phyloP scores from a whole-genome alignment of 768 basidiomycete genomes.

The Macrocybe gigantea region DNA sequence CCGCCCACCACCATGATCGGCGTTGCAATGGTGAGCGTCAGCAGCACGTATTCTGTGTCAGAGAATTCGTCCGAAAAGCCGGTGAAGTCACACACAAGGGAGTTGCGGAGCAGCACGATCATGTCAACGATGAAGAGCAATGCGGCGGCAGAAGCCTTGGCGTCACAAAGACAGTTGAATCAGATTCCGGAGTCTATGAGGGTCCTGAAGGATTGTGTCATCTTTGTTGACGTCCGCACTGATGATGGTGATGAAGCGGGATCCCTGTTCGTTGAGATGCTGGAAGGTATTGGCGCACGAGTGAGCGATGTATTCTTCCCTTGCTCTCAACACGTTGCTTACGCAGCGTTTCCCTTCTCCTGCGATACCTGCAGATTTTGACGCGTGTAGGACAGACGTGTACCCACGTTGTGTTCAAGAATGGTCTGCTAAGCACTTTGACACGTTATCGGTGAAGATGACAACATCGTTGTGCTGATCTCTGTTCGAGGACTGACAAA shows the following conservation, averaged over 20 bases:
- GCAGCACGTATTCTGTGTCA: slow-evolving; percentile 22
- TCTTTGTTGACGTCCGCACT: slow-evolving; percentile 86
- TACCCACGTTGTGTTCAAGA: slow-evolving; percentile 85
- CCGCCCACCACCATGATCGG: slow-evolving; percentile 40
- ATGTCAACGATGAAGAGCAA: slow-evolving; percentile 2
- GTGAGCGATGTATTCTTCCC: slow-evolving; percentile 33
- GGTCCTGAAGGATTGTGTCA: slow-evolving; percentile 65
- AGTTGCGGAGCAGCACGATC: slow-evolving; percentile 24
- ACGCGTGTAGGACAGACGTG: slow-evolving; percentile 64
- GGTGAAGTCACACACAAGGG: slow-evolving; percentile 12
- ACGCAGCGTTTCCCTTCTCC: background rate
- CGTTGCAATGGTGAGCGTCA: slow-evolving; percentile 36
- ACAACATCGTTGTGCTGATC: background rate
- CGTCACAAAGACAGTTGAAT: slow-evolving; percentile 10
- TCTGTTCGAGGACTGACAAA: background rate
- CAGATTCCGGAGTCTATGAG: slow-evolving; percentile 32
- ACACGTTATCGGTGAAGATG: slow-evolving; percentile 56
- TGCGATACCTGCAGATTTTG: slow-evolving; percentile 38
- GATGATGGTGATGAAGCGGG: slow-evolving; percentile 82
- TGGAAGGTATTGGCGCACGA: slow-evolving; percentile 74
- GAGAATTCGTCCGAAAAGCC: slow-evolving; percentile 13
- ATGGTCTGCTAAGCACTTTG: slow-evolving; percentile 70
- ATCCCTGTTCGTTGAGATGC: slow-evolving; percentile 76
- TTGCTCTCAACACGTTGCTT: background rate
- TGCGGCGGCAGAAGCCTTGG: slow-evolving; percentile 8